Evolutionary conservation across 345 rosid species (phyloP), one percentile per base, ranked within the genome.

Genomic region (Jatropha curcas): DNA sequence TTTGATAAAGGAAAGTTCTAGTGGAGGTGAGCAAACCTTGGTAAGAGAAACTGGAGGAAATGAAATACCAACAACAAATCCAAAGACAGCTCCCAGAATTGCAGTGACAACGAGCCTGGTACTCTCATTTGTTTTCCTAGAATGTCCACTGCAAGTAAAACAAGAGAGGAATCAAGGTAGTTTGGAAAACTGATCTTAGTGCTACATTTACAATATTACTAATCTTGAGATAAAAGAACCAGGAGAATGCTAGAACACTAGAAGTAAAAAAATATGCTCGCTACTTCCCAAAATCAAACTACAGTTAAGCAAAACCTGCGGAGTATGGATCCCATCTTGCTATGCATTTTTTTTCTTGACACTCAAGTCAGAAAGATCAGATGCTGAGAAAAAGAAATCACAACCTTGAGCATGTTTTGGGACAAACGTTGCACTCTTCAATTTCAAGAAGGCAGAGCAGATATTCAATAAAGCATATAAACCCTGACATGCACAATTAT

Each of bases 11-110:
- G 64, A 34, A 60, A 31, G 70, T 19, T 70, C 67, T 12, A 56
- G 69, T 13, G 31, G 59, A 70, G 34, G 66, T 65, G 51, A 76
- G 22, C 71, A 45, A 79, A 92, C 98, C 98, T 84, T 92, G 60
- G 67, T 71, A 76, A 89, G 73, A 57, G 92, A 84, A 82, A 78
- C 76, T 0, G 86, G 73, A n/a, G 92, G 92, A 82, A 92, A 86
- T 4, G 97, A 86, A 68, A 84, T 66, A 66, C 98, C 97, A 51
- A 90, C 48, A 67, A 90, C 83, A 78, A 89, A 94, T 12, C 98
- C 97, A 81, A 90, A 84, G 24, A 86, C 79, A 75, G 87, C 66
- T 72, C 92, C 98, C 37, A 90, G 19, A 51, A 90, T 80, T 34
- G 88, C 81, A 4, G 88, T 77, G 7, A 90, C 52, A 25, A 89